Conservation (phyloP, 495 filamentous ascomycete species). For the Aspergillus leporis region DNA sequence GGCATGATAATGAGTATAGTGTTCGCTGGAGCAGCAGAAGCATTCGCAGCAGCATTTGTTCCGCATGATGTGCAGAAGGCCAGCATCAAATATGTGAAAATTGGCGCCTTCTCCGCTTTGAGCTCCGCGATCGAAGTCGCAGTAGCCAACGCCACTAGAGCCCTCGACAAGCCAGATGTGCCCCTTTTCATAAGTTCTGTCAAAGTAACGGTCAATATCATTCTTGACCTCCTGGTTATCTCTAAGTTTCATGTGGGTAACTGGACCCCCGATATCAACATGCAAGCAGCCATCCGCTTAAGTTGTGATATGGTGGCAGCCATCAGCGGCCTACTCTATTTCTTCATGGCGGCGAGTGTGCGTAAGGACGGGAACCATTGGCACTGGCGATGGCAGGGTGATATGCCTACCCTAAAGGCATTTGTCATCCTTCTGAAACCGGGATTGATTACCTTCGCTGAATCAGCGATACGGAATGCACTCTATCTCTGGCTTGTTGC, state of each 20-base stretch:
- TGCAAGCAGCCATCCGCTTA: conserved; percentile 63
- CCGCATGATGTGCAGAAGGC: conserved; percentile 55
- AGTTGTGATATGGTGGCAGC: conserved; percentile 61
- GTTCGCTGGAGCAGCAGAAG: conserved; percentile 55
- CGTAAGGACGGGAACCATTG: neutral
- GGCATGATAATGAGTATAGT: conserved; percentile 62
- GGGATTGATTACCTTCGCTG: conserved; percentile 57
- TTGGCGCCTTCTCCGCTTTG: conserved; percentile 60
- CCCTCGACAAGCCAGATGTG: conserved; percentile 72
- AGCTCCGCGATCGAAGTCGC: conserved; percentile 65
- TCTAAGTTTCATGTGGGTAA: conserved; percentile 64
- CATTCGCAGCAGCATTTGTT: conserved; percentile 63
- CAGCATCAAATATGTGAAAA: conserved; percentile 65
- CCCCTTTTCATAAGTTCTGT: conserved; percentile 66
- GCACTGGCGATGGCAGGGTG: conserved; percentile 4
- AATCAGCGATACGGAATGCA: conserved; percentile 67
- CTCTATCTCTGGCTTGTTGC: conserved; percentile 74
- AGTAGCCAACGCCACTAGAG: conserved; percentile 60
- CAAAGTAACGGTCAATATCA: conserved; percentile 66
- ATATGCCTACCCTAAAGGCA: conserved; percentile 37
- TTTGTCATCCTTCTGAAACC: conserved; percentile 56
- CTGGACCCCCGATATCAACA: conserved; percentile 56
- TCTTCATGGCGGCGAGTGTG: conserved; percentile 41
- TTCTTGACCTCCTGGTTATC: conserved; percentile 69
- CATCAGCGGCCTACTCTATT: conserved; percentile 59